These are phyloP conservation scores for Tardiomyces depauwii DNA, from an alignment of 1,139 yeast species.

Conservation along the genomic window DNA sequence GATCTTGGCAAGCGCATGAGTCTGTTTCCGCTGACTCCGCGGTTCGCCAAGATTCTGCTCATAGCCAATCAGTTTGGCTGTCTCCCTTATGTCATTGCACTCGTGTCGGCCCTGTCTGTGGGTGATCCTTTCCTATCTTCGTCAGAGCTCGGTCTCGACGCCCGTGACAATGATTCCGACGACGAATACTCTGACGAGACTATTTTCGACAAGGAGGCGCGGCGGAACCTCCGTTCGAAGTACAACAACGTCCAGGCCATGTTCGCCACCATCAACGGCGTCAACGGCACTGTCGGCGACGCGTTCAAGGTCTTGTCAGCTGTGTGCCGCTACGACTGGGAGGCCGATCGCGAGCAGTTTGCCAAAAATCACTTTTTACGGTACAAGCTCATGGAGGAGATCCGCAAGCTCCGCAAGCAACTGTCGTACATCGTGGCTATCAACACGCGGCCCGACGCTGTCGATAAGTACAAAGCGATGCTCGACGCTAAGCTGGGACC, in stretches of 20 bases:
- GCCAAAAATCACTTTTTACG: conserved; percentile 51
- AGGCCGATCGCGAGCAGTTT: conserved; percentile 31
- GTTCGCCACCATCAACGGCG: conserved; percentile 52
- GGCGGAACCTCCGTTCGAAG: conserved; percentile 35
- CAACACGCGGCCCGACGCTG: conserved; percentile 46
- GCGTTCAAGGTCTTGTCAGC: conserved; percentile 68
- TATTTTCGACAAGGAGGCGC: conserved; percentile 30
- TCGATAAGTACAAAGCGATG: conserved; percentile 31
- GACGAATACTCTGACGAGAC: conserved; percentile 20
- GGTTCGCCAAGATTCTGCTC: conserved; percentile 82
- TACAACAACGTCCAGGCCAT: conserved; percentile 45
- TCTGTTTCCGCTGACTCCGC: conserved; percentile 83
- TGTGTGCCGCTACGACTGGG: conserved; percentile 80
- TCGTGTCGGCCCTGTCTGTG: conserved; percentile 87
- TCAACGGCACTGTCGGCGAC: conserved; percentile 44
- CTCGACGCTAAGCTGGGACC: conserved; percentile 49
- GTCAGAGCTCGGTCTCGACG: conserved; percentile 50
- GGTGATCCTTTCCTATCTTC: conserved; percentile 84
- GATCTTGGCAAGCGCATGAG: conserved; percentile 80
- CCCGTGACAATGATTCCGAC: conserved; percentile 14
- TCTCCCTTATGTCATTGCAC: conserved; percentile 74
- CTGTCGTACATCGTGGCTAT: conserved; percentile 59
- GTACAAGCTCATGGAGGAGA: conserved; percentile 61
- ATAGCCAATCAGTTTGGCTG: conserved; percentile 83
- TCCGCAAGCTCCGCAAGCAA: conserved; percentile 68